Evolutionary conservation across 345 rosid species (phyloP).

Genomic region (Pistacia vera): DNA sequence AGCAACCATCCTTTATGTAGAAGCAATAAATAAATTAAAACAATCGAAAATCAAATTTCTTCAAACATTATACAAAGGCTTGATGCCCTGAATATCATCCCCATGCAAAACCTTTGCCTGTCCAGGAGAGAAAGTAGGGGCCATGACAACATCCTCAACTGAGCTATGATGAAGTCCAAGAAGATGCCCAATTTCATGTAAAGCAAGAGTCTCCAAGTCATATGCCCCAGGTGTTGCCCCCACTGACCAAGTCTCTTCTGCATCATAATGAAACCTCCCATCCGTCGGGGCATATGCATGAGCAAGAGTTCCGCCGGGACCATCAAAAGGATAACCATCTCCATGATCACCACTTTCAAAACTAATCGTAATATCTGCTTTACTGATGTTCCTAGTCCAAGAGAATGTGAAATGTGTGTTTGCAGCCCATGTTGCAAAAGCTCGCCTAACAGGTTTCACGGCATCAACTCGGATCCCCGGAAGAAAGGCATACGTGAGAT

Average conservation of each 20-base stretch:
- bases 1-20: too few relatives aligned
- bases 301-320: conserved; percentile 24
- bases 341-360: conserved; percentile 26
- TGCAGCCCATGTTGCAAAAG: conserved; percentile 33
- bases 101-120: conserved; percentile 19
- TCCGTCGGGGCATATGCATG: conserved; percentile 29
- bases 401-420: conserved; percentile 29
- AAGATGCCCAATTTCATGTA: conserved; percentile 53
- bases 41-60: neutral
- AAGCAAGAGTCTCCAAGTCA: conserved; percentile 30
- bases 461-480: conserved; percentile 12
- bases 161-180: conserved; percentile 43
- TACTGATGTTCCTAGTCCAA: neutral
- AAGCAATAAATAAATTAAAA: too few relatives aligned
- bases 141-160: conserved; percentile 34
- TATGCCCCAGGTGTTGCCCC: neutral
- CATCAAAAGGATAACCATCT: conserved; percentile 23
- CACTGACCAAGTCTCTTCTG: conserved; percentile 28
- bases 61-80: conserved; percentile 18
- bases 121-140: conserved; percentile 9
- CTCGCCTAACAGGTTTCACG: conserved; percentile 9
- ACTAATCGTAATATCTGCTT: conserved; percentile 31
- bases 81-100: conserved; percentile 41
- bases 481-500: conserved; percentile 31
- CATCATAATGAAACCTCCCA: conserved; percentile 37